These are phyloP conservation scores for Colletotrichum phormii DNA, from an alignment of 2,329 filamentous ascomycete species.

Conservation along the genomic window DNA sequence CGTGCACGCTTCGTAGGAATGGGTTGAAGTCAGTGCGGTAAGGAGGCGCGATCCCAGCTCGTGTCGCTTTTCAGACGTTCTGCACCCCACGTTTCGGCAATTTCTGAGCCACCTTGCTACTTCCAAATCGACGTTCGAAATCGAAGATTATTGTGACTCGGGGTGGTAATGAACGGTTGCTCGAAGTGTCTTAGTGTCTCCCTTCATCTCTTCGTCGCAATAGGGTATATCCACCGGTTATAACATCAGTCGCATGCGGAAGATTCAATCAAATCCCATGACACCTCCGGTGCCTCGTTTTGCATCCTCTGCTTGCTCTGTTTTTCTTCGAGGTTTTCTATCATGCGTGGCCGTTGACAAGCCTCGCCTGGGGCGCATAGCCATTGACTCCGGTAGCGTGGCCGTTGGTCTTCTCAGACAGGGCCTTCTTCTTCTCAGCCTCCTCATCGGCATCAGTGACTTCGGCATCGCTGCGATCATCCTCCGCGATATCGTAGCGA, in stretches of 20 bases:
- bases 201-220: neutral
- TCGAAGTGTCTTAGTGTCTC: neutral
- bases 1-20: neutral
- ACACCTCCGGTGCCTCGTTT: constrained; percentile 6
- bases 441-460: constrained; percentile 65
- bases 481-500: constrained; percentile 69
- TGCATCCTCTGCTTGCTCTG: neutral
- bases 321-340: neutral
- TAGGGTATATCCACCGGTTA: neutral
- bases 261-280: neutral
- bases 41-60: neutral
- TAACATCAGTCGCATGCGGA: neutral
- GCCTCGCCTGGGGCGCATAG: constrained; percentile 15
- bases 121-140: neutral
- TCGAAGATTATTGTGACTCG: neutral
- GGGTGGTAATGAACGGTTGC: neutral
- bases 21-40: constrained; percentile 2
- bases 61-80: neutral
- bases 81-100: neutral
- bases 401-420: constrained; percentile 25
- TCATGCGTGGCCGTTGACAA: constrained; percentile 19
- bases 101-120: neutral
- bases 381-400: constrained; percentile 29
- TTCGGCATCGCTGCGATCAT: constrained; percentile 78
- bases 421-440: constrained; percentile 40